Conservation (phyloP, 176 grass and related monocot species). For the Carex littledalei region DNA sequence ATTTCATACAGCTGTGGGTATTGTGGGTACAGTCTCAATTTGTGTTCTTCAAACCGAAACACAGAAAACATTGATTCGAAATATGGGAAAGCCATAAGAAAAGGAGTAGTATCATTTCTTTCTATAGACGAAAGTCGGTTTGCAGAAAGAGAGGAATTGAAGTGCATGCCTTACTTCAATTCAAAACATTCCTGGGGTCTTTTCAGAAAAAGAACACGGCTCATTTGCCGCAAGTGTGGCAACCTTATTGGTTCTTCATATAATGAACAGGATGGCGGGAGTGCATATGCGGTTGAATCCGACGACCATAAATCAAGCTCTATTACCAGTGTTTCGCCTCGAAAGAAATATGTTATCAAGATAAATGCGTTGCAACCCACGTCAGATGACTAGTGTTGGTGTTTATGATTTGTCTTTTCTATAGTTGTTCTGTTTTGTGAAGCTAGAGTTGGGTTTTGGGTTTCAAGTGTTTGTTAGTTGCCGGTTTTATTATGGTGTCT, state of each 20-base stretch:
- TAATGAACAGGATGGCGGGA: conserved; percentile 12
- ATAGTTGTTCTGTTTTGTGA: not conserved
- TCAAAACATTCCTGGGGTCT: conserved; percentile 44
- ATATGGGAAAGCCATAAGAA: conserved; percentile 47
- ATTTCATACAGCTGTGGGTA: conserved; percentile 38
- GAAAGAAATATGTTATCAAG: conserved; percentile 40
- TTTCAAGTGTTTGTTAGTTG: not conserved
- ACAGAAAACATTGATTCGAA: conserved; percentile 37
- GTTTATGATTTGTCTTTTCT: not conserved
- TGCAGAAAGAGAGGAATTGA: conserved; percentile 33
- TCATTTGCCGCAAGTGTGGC: conserved; percentile 45
- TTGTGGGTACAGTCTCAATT: conserved; percentile 45
- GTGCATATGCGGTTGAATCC: conserved; percentile 6
- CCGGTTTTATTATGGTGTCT: not conserved
- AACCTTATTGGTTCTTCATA: conserved; percentile 31
- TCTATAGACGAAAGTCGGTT: conserved; percentile 44
- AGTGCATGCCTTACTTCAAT: conserved; percentile 36
- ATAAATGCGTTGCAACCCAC: conserved; percentile 41
- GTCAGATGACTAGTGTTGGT: conserved; percentile 24
- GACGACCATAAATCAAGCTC: conserved; percentile 29
- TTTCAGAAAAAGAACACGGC: conserved; percentile 29
- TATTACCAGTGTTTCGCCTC: not conserved
- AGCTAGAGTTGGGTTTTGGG: conserved; percentile 9
- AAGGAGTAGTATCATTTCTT: conserved; percentile 38
- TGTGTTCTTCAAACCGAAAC: conserved; percentile 40